Evolutionary conservation across 106 monocot species (phyloP).

Genomic region (Allium fistulosum): DNA sequence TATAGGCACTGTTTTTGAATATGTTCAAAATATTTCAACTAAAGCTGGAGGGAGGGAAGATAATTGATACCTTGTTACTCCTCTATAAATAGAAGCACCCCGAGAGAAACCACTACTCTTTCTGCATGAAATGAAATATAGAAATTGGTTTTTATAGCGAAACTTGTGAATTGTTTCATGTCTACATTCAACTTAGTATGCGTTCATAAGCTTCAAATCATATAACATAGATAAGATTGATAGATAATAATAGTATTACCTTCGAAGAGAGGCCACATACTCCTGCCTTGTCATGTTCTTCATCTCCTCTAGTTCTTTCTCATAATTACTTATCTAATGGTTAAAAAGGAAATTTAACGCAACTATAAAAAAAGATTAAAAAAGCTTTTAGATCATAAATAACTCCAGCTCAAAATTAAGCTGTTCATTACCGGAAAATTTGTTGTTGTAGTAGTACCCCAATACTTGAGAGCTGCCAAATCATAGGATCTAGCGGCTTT

Average conservation of each 20-base stretch:
- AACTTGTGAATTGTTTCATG: no score
- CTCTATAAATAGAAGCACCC: slow-evolving; percentile 93
- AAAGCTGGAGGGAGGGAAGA: background rate
- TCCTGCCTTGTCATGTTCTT: slow-evolving; percentile 99
- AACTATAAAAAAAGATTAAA: background rate
- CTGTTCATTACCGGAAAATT: slow-evolving; percentile 68
- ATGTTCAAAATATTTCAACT: no score
- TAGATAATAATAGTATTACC: slow-evolving; percentile 21
- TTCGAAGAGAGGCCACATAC: slow-evolving; percentile 91
- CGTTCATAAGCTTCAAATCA: no score
- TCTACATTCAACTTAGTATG: no score
- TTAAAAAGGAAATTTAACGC: background rate
- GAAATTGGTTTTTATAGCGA: no score
- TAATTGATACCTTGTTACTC: slow-evolving; percentile 78
- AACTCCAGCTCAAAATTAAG: background rate
- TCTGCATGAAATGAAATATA: slow-evolving; percentile 25
- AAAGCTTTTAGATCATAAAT: background rate
- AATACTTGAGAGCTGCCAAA: slow-evolving; percentile 97
- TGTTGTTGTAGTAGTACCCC: slow-evolving; percentile 94
- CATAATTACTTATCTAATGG: slow-evolving; percentile 71
- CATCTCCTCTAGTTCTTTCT: slow-evolving; percentile 97
- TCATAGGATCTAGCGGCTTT: slow-evolving; percentile 98
- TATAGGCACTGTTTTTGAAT: no score
- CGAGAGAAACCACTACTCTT: slow-evolving; percentile 99
- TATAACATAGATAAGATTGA: no score